Conservation (phyloP, 805 yeast genomes). For the Millerago galiae region DNA sequence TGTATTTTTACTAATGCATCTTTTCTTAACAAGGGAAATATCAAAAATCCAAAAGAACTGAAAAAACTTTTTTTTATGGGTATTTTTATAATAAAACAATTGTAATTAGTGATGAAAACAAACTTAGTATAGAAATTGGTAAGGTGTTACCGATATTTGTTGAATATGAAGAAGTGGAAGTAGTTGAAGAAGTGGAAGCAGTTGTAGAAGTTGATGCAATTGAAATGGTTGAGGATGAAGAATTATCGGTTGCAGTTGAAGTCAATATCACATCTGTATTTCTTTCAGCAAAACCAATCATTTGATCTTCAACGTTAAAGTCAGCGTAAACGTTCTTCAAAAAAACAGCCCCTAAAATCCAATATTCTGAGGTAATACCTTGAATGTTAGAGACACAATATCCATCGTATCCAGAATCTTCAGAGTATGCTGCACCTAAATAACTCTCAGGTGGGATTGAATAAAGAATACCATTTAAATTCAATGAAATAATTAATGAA, state of each 20-base stretch:
- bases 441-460: conserved; percentile 37
- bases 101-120: neutral
- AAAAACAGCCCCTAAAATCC: conserved; percentile 65
- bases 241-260: conserved; percentile 12
- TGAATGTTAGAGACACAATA: conserved; percentile 62
- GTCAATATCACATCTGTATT: conserved; percentile 25
- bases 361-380: conserved; percentile 41
- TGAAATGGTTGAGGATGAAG: neutral
- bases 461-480: conserved; percentile 40
- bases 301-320: conserved; percentile 44
- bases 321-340: conserved; percentile 49
- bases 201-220: neutral
- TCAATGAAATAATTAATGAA: conserved; percentile 33
- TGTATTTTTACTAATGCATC: too few relatives aligned
- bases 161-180: neutral
- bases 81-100: neutral
- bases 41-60: too few relatives aligned
- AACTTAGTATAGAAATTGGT: neutral
- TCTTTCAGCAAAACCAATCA: conserved; percentile 49
- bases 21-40: too few relatives aligned
- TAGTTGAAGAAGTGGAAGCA: neutral
- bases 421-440: conserved; percentile 41
- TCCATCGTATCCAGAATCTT: conserved; percentile 32
- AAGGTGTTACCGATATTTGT: neutral
- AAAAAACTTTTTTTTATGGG: too few relatives aligned